Base-by-base conservation (phyloP, 176 grass and related monocot genomes). In the Chloris gayana region DNA sequence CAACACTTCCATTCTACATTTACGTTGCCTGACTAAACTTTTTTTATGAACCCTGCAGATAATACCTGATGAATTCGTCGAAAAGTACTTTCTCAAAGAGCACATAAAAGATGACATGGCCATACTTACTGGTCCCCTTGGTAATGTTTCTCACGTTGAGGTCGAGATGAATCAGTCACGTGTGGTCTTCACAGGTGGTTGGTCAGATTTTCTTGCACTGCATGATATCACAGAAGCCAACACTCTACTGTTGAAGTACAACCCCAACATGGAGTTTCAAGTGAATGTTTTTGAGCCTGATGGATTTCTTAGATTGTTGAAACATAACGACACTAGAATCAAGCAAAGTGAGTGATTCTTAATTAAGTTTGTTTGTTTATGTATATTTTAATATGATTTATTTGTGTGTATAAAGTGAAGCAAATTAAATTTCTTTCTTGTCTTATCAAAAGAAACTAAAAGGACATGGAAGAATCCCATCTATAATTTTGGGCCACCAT, bases 61-160 rank as follows among this genome's bases (percentile, higher is more conserved):
- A 34, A 61, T 84, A 10, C 83, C 83, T 63, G 2, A 11, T n/a
- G 35, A 49, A 17, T 85, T 85, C 39, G 41, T 71, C 1, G 54
- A 71, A 51, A 29, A 14, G 0, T 71, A 51, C 57, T 47, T 85
- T n/a, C 5, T 15, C 17, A 25, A 51, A 14, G 54, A 47, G 6
- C 14, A 63, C 11, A 17, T 71, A 4, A 71, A 60, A 5, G 38
- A 18, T 68, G 7, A 21, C 18, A 29, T 51, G 54, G 41, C 66
- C 2, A 8, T n/a, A 31, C 3, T 78, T 69, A 44, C 14, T 25
- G 50, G 66, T 3, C 31, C 42, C 0, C 18, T n/a, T 6, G 82
- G 54, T 31, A 63, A 77, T 70, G 34, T 37, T 49, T 22, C 30
- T 22, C 41, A 1, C 15, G 17, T 77, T 45, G 31, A 30, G 30